Evolutionary conservation across 805 yeast genomes (phyloP).

Genomic region (Peterozyma toletana): DNA sequence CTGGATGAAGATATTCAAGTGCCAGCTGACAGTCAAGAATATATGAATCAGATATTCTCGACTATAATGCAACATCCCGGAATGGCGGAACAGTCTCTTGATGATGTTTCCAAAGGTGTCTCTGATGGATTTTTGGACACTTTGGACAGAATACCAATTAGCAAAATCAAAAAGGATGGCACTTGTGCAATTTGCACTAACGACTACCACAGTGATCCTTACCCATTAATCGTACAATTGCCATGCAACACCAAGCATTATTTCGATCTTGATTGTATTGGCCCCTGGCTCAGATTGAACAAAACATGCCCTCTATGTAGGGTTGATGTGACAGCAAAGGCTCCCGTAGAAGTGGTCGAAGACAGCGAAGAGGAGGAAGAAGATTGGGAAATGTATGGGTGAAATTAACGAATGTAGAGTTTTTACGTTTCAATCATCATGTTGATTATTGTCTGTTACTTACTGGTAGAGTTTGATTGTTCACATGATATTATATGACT

Average conservation of each 20-base stretch:
- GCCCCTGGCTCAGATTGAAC: slow-evolving; percentile 77
- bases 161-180: slow-evolving; percentile 37
- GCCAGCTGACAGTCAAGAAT: no score
- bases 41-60: no score
- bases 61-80: no score
- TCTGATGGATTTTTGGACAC: slow-evolving; percentile 66
- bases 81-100: slow-evolving; percentile 9
- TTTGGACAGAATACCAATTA: slow-evolving; percentile 60
- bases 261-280: slow-evolving; percentile 85
- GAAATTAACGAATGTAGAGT: no score
- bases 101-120: slow-evolving; percentile 38
- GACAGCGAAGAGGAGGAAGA: slow-evolving; percentile 56
- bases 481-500: not conserved
- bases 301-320: slow-evolving; percentile 85
- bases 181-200: slow-evolving; percentile 83
- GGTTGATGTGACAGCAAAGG: slow-evolving; percentile 53
- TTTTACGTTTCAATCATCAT: not conserved
- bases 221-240: slow-evolving; percentile 72
- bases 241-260: slow-evolving; percentile 64
- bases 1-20: no score
- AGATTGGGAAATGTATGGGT: slow-evolving; percentile 78
- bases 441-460: not conserved
- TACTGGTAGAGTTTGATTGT: not conserved
- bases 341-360: slow-evolving; percentile 24
- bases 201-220: slow-evolving; percentile 60